Evolutionary conservation across 2,329 filamentous ascomycete species (phyloP).

Genomic region (Albifimbria verrucaria): DNA sequence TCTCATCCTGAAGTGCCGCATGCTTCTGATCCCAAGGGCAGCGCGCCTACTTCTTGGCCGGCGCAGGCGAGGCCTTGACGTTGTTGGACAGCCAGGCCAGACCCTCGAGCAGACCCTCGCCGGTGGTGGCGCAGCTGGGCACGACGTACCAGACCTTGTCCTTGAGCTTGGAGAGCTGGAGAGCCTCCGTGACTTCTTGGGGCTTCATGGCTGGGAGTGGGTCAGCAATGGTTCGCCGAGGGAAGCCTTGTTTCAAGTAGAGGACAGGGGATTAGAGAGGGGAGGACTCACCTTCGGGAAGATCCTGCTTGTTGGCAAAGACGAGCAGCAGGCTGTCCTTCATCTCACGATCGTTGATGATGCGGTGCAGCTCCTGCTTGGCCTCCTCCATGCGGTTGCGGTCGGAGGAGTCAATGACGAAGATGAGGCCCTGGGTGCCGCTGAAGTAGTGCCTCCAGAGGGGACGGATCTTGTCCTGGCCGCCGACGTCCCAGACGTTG

Average conservation of each 20-base stretch:
- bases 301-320: constrained; percentile 99
- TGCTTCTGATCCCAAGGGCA: neutral
- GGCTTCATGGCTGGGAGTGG: constrained; percentile 66
- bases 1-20: no score
- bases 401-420: constrained; percentile 96
- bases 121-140: constrained; percentile 77
- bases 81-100: constrained; percentile 83
- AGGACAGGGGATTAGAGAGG: neutral
- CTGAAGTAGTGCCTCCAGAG: constrained; percentile 98
- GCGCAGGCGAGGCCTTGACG: constrained; percentile 63
- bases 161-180: constrained; percentile 73
- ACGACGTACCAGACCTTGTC: constrained; percentile 85
- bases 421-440: constrained; percentile 95
- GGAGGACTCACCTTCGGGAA: constrained; percentile 64
- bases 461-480: constrained; percentile 97
- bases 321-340: constrained; percentile 91
- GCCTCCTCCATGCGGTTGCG: constrained; percentile 90
- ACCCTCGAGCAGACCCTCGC: constrained; percentile 77
- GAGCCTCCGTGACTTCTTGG: constrained; percentile 73
- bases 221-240: constrained; percentile 3
- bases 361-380: constrained; percentile 88
- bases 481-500: constrained; percentile 98
- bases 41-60: constrained; percentile 48
- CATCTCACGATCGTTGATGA: constrained; percentile 97
- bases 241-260: neutral